These are phyloP conservation scores for Pseudogymnoascus sp. DNA, from an alignment of 2,329 filamentous ascomycete species.

Conservation along the genomic window DNA sequence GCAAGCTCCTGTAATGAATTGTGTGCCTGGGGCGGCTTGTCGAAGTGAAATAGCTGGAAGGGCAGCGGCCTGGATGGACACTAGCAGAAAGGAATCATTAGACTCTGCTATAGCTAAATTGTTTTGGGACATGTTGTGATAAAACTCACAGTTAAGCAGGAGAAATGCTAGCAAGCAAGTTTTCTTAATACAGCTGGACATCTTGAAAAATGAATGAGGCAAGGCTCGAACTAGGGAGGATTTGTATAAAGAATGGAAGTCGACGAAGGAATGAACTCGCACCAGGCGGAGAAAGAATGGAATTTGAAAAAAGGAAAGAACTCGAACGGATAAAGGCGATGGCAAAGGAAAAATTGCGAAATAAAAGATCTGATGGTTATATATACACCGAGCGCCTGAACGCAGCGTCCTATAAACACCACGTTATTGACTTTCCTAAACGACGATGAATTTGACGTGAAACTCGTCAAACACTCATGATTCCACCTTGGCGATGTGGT, in stretches of 20 bases:
- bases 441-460: background rate
- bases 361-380: background rate
- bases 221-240: background rate
- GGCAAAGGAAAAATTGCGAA: background rate
- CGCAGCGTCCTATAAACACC: background rate
- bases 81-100: background rate
- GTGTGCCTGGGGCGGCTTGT: slow-evolving; percentile 12
- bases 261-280: background rate
- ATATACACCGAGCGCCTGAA: background rate
- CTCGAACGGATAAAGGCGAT: background rate
- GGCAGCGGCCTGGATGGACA: background rate
- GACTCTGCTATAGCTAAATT: background rate
- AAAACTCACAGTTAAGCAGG: background rate
- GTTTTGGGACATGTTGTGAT: background rate
- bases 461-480: background rate
- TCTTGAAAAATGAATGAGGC: background rate
- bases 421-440: background rate
- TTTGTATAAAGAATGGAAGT: background rate
- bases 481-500: background rate
- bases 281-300: slow-evolving; percentile 2
- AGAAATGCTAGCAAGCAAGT: slow-evolving; percentile 2
- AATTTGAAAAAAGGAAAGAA: background rate
- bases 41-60: background rate
- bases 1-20: slow-evolving; percentile 26
- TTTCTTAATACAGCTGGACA: background rate